A percentile compares a stretch with the other conserved stretches of the same genome.
phyloP scores from a whole-genome alignment of 345 rosid genomes.

The Eucalyptus erythrocorys region DNA sequence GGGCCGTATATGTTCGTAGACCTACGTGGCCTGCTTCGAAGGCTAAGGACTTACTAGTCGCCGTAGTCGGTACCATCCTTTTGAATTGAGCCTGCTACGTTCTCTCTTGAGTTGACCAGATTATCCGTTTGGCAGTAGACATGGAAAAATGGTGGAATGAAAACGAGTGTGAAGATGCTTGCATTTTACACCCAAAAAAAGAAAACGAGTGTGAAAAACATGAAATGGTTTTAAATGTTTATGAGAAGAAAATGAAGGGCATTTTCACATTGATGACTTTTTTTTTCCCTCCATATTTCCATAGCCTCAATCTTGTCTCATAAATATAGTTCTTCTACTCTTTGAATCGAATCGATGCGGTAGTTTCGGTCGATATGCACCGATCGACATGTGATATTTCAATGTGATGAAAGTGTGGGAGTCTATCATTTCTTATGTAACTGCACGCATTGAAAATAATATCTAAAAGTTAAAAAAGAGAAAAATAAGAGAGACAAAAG shows the following conservation, averaged over 20 bases:
- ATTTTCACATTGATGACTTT: not conserved
- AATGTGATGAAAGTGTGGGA: fast-evolving
- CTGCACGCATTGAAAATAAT: fast-evolving
- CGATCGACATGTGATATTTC: not conserved
- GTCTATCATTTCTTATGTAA: fast-evolving
- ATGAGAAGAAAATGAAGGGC: not conserved
- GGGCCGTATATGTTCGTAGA: not conserved
- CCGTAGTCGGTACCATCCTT: not conserved
- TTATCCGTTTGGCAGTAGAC: not conserved
- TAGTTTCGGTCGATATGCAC: fast-evolving
- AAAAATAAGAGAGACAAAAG: not conserved
- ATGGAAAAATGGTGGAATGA: not conserved
- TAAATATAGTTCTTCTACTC: not conserved
- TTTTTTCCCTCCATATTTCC: not conserved
- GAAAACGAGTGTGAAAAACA: not conserved
- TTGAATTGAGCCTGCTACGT: not conserved
- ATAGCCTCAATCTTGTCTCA: not conserved
- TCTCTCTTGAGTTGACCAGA: not conserved
- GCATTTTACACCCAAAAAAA: not conserved
- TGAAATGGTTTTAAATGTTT: not conserved
- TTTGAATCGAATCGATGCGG: fast-evolving
- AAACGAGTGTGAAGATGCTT: not conserved
- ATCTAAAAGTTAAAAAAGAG: not conserved
- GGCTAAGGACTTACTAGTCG: not conserved
- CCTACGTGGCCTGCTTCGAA: not conserved